Base-by-base conservation (phyloP, 75 land plant genomes). In the Selaginella moellendorffii region DNA sequence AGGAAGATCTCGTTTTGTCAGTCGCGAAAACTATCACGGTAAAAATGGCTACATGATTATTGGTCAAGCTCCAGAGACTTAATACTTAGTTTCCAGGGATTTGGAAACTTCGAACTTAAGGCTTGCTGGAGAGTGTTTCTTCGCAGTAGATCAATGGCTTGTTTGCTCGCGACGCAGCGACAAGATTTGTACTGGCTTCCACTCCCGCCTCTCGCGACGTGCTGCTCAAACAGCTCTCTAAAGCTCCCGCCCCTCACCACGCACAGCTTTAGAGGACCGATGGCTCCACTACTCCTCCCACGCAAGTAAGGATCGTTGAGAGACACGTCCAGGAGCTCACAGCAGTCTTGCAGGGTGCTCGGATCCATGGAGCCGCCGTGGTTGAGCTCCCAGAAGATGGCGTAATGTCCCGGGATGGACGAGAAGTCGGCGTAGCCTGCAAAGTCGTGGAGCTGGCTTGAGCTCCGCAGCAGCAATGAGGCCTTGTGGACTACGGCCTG, bases 381-480 rank as follows among this genome's bases (percentile, higher is more conserved):
- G 17, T 60, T 68, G 22, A 83, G 71, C 65, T 83, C 90, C 81
- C 79, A 78, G 52, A 74, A 86, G 29, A 86, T 80, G 26, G 79
- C 79, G 53, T 86, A 83, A 64, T 86, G 87, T 26, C 87, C 90
- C 0, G 87, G 86, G 19, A 76, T 67, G 10, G 90, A 74, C 28
- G 77, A 73, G 12, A 74, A 72, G 54, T 86, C 87, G 0, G 84
- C 84, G 65, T 76, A 74, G 79, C 78, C 69, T 5, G 82, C 83
- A 77, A 81, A 86, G 24, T 83, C 90, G 0, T 62, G 54, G n/a
- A 86, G 74, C 22, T 74, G 61, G n/a, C 70, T 66, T 8, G 64
- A 65, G 5, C 68, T 71, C 53, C 72, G 62, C 22, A 86, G 63
- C 1, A 73, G 25, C 22, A 42, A 65, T 30, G 71, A 73, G 8